These are phyloP conservation scores for Eucalyptus shirleyi DNA, from an alignment of 345 rosid genomes.

Conservation along the genomic window DNA sequence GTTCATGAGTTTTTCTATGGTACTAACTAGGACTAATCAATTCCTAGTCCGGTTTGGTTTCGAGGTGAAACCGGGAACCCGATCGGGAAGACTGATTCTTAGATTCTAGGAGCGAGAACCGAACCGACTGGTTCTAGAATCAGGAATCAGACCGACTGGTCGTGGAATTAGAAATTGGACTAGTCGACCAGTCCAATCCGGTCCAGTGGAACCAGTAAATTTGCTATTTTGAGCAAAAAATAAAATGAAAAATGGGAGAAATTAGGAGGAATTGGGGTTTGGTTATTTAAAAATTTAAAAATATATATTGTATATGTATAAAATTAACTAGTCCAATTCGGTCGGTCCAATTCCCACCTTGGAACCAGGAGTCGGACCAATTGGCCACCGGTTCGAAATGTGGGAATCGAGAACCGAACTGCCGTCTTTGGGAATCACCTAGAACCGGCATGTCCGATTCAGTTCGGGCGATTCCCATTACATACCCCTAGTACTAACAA, in stretches of 20 bases:
- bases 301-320: too few relatives aligned
- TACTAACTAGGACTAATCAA: too few relatives aligned
- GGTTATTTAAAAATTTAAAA: too few relatives aligned
- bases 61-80: fast-evolving
- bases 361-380: fast-evolving
- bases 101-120: fast-evolving
- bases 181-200: fast-evolving
- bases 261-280: too few relatives aligned
- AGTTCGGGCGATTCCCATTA: fast-evolving
- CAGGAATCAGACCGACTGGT: fast-evolving
- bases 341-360: too few relatives aligned
- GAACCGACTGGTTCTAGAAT: fast-evolving
- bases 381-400: fast-evolving
- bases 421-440: too few relatives aligned
- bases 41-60: fast-evolving
- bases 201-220: too few relatives aligned
- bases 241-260: too few relatives aligned
- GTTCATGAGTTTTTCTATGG: neutral
- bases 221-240: too few relatives aligned
- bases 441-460: fast-evolving
- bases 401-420: fast-evolving
- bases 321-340: fast-evolving
- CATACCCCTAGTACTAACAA: too few relatives aligned
- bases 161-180: fast-evolving
- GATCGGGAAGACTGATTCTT: fast-evolving